These are phyloP conservation scores for Sclerotinia borealis DNA, from an alignment of 2,329 filamentous ascomycete species.

Conservation along the genomic window DNA sequence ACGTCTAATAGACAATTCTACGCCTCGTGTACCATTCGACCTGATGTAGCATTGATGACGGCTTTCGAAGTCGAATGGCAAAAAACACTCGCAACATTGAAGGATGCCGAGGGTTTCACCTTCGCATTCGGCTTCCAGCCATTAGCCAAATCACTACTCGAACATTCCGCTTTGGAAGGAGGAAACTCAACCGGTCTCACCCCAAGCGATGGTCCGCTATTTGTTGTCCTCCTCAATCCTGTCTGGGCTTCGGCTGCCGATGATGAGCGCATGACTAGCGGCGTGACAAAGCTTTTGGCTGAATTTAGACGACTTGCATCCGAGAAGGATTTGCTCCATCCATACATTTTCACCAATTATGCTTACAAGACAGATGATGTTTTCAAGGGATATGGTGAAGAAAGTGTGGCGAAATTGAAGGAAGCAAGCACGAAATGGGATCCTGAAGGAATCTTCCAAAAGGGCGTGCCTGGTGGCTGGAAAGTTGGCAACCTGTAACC, in stretches of 20 bases:
- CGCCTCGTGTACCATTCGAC: not conserved
- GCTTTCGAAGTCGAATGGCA: not conserved
- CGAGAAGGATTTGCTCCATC: not conserved
- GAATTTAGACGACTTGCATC: conserved; percentile 2
- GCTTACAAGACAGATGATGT: conserved; percentile 38
- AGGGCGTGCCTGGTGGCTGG: conserved; percentile 26
- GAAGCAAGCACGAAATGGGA: conserved; percentile 34
- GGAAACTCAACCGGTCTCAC: conserved; percentile 5
- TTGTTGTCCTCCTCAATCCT: conserved; percentile 1
- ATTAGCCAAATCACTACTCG: conserved; percentile 2
- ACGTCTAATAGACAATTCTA: not conserved
- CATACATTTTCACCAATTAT: conserved; percentile 39
- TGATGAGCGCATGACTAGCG: not conserved
- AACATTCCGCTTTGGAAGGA: not conserved
- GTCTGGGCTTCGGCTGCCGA: not conserved
- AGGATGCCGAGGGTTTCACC: not conserved
- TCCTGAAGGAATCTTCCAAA: conserved; percentile 35
- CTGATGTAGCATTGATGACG: not conserved
- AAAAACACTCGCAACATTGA: not conserved
- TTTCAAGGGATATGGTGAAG: conserved; percentile 36
- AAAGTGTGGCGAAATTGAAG: conserved; percentile 34
- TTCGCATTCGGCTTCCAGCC: conserved; percentile 6
- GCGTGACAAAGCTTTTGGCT: not conserved
- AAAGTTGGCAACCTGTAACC: too few relatives aligned
- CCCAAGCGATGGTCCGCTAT: not conserved